Evolutionary conservation across 2,329 filamentous ascomycete genomes (phyloP).

Genomic region (Fusarium sp.): DNA sequence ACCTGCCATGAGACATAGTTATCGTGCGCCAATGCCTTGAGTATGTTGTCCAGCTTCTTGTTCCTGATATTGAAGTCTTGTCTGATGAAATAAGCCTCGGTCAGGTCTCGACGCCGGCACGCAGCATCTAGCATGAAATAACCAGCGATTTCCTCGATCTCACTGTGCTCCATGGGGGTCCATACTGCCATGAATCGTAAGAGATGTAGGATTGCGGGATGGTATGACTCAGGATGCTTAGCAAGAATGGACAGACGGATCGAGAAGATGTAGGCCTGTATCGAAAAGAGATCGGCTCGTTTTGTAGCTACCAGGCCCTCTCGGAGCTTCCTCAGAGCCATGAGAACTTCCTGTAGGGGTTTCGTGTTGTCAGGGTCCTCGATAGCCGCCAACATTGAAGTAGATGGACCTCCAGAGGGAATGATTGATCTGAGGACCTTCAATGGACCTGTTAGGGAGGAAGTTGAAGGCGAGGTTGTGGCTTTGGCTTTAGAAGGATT

Average conservation of each 20-base stretch:
- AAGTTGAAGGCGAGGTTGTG: slow-evolving; percentile 2
- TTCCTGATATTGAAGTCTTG: slow-evolving; percentile 72
- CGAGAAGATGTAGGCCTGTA: slow-evolving; percentile 92
- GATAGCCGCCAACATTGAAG: slow-evolving; percentile 32
- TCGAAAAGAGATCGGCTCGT: slow-evolving; percentile 82
- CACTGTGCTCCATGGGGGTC: slow-evolving; percentile 76
- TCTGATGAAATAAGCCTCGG: slow-evolving; percentile 77
- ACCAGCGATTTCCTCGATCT: slow-evolving; percentile 81
- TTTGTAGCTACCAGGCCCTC: slow-evolving; percentile 87
- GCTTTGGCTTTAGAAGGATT: not conserved
- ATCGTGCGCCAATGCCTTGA: slow-evolving; percentile 80
- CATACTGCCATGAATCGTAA: slow-evolving; percentile 77
- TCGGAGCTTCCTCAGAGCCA: slow-evolving; percentile 89
- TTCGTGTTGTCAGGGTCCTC: slow-evolving; percentile 60
- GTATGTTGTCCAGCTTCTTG: slow-evolving; percentile 74
- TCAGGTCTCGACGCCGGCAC: slow-evolving; percentile 82
- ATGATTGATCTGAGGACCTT: slow-evolving; percentile 24
- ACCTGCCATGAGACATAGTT: slow-evolving; percentile 86
- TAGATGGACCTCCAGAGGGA: slow-evolving; percentile 28
- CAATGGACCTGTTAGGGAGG: slow-evolving; percentile 18
- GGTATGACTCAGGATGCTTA: slow-evolving; percentile 87
- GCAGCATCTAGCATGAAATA: slow-evolving; percentile 91
- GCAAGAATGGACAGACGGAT: slow-evolving; percentile 86
- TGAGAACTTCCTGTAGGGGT: slow-evolving; percentile 79
- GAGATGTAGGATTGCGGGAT: slow-evolving; percentile 85